These are phyloP conservation scores for Cryptococcus maquisensis DNA, from an alignment of 1,284 basidiomycete genomes.

Conservation along the genomic window DNA sequence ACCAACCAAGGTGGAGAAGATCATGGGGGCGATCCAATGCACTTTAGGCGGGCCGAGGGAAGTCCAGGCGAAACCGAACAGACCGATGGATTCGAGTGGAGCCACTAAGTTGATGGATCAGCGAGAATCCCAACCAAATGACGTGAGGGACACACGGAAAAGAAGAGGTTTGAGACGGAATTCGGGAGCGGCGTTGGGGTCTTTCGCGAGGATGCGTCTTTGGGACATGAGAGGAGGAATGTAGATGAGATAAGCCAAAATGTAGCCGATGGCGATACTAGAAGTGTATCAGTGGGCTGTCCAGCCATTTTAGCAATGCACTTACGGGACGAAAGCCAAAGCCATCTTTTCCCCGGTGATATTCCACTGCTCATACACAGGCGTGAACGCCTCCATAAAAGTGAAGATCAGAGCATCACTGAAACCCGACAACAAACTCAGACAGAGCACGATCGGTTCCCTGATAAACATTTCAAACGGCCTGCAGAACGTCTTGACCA, in stretches of 20 bases:
- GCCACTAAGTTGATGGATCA: conserved; percentile 19
- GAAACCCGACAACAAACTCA: conserved; percentile 50
- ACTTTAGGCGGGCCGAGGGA: conserved; percentile 41
- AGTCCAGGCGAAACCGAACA: conserved; percentile 51
- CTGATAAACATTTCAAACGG: conserved; percentile 35
- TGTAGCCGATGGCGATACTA: conserved; percentile 47
- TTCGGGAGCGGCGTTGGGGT: conserved; percentile 42
- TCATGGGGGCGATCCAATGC: conserved; percentile 51
- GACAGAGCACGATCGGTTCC: conserved; percentile 50
- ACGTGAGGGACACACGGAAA: conserved; percentile 26
- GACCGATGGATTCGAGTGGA: conserved; percentile 47
- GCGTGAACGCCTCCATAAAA: conserved; percentile 48
- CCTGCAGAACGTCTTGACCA: conserved; percentile 42
- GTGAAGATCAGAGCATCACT: conserved; percentile 48
- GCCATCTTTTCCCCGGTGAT: conserved; percentile 43
- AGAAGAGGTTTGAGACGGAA: conserved; percentile 47
- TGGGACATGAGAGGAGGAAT: conserved; percentile 41
- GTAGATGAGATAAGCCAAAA: conserved; percentile 45
- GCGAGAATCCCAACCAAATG: too few relatives aligned
- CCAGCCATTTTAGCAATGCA: too few relatives aligned
- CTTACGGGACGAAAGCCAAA: conserved; percentile 42
- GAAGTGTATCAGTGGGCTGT: background rate
- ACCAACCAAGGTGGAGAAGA: conserved; percentile 47
- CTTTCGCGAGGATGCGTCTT: conserved; percentile 21
- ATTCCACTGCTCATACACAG: conserved; percentile 46